Evolutionary conservation across 768 basidiomycete species (phyloP).

Genomic region (Russula sp.): DNA sequence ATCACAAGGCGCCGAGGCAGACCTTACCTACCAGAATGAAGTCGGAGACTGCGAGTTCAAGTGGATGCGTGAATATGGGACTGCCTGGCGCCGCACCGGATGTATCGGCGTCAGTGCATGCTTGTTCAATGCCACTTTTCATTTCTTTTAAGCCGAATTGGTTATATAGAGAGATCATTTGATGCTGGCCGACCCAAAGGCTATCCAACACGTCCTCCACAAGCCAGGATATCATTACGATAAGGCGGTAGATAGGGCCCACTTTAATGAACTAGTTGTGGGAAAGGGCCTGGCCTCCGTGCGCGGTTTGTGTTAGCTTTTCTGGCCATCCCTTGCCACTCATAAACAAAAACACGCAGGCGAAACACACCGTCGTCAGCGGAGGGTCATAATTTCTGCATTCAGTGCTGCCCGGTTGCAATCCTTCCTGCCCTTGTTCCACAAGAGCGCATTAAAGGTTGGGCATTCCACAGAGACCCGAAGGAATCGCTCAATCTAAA

Average conservation of each 20-base stretch:
- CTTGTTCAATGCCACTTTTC: neutral
- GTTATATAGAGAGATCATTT: neutral
- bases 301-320: slow-evolving; percentile 17
- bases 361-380: slow-evolving; percentile 23
- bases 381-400: slow-evolving; percentile 27
- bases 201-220: slow-evolving; percentile 28
- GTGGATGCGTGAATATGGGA: slow-evolving; percentile 27
- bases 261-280: slow-evolving; percentile 9
- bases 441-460: slow-evolving; percentile 10
- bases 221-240: slow-evolving; percentile 19
- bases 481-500: too few relatives aligned
- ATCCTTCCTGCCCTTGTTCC: slow-evolving; percentile 26
- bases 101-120: slow-evolving; percentile 21
- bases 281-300: slow-evolving; percentile 22
- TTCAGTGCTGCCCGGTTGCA: slow-evolving; percentile 25
- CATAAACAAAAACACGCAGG: slow-evolving; percentile 2
- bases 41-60: slow-evolving; percentile 25
- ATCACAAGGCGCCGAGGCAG: slow-evolving; percentile 24
- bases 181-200: slow-evolving; percentile 16
- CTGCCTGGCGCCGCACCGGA: slow-evolving; percentile 21
- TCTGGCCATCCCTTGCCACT: too few relatives aligned
- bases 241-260: too few relatives aligned
- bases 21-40: slow-evolving; percentile 23
- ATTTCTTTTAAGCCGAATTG: too few relatives aligned
- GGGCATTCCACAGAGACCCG: neutral